Base-by-base conservation (phyloP, 31 red algal genomes). In the Porphyra umbilicalis region DNA sequence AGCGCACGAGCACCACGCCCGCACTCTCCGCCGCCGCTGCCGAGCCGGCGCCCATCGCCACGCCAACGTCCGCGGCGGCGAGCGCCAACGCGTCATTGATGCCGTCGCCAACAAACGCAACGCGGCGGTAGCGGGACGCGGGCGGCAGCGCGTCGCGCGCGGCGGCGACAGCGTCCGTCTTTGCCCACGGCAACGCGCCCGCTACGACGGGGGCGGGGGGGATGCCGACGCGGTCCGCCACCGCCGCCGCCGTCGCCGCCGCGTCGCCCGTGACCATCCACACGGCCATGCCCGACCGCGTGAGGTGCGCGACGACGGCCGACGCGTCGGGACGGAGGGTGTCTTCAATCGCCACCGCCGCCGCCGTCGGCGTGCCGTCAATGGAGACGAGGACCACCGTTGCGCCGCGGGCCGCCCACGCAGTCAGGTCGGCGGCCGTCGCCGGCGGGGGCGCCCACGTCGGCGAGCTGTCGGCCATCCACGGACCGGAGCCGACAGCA, bases 21-120 rank as follows among this genome's bases (percentile, higher is more conserved):
- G 93, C 86, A 8, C 35, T 77, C 36, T 93, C 77, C 25, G 81
- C 68, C 2, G 90, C 93, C n/a, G 81, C 79, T 1, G 82, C 34
- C 8, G 29, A 31, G 20, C 74, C 86, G 18, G 74, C 32, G 25
- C 93, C 93, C 76, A 93, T 84, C 8, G 90, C 77, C 20, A 89
- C 39, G 7, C 90, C 90, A 14, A 89, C 88, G 16, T 20, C 34
- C 7, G 93, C 90, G 35, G 76, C 86, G 8, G 93, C 85, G 14
- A 95, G 76, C 35, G 93, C 93, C 20, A 82, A 75, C 32, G 93
- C 93, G 38, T 95, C 93, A 32, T 95, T 95, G 15, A 95, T 85
- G 31, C 93, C 93, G 80, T 95, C 93, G 8, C 93, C 93, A 7
- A 94, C 90, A 34, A 93, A 79, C 35, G 76, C 75, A 9, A 92